phyloP scores from a whole-genome alignment of 2,329 filamentous ascomycete species.

The Drechslerella coelobrocha region DNA sequence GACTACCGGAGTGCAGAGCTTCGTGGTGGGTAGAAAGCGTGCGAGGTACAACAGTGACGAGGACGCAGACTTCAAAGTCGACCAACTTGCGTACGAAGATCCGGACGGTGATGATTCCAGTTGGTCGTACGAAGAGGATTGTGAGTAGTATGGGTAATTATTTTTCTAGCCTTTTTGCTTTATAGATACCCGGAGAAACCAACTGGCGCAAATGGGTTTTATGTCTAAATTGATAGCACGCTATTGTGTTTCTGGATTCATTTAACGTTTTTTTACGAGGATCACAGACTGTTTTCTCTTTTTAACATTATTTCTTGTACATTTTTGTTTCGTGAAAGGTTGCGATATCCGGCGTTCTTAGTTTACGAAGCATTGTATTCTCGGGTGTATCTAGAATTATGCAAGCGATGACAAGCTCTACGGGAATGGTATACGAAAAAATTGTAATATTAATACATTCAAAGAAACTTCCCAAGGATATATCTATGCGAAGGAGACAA shows the following conservation, averaged over 20 bases:
- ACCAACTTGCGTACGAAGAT: constrained; percentile 38
- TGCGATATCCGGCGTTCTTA: too few species aligned
- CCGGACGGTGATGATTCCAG: constrained; percentile 44
- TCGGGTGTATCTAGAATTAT: too few species aligned
- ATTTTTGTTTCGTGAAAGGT: too few species aligned
- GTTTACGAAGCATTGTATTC: too few species aligned
- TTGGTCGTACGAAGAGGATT: constrained; percentile 34
- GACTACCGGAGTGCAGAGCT: constrained; percentile 11
- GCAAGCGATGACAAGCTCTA: neutral
- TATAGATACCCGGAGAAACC: too few species aligned
- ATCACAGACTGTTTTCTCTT: too few species aligned
- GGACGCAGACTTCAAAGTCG: constrained; percentile 41
- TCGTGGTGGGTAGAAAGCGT: constrained; percentile 33
- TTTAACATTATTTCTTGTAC: too few species aligned
- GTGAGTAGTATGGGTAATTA: neutral
- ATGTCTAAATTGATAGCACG: too few species aligned
- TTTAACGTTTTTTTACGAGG: too few species aligned
- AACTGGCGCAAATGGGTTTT: too few species aligned
- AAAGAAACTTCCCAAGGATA: neutral
- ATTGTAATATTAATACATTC: constrained; percentile 44
- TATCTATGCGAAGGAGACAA: neutral
- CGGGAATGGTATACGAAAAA: constrained; percentile 22
- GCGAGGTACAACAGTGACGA: constrained; percentile 38
- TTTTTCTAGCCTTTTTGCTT: neutral
- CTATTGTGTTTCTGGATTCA: too few species aligned